Conservation (phyloP, 1,284 basidiomycete genomes). For the Trichosporon inkin region DNA sequence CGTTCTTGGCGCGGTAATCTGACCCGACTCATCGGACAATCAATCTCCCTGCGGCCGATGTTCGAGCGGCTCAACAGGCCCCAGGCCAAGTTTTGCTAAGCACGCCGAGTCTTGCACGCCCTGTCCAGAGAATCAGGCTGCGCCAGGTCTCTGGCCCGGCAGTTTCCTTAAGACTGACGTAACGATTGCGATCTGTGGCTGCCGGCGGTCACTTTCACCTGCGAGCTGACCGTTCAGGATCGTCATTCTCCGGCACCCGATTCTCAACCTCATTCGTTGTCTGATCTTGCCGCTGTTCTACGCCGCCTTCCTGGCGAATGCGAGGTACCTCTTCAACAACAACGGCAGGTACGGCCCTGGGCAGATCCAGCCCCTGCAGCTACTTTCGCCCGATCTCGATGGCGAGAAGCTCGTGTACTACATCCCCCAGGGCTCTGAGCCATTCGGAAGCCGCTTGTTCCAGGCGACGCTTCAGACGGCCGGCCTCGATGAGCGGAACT, state of each 20-base stretch:
- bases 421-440: slow-evolving; percentile 13
- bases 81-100: too few relatives aligned
- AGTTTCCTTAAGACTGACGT: too few relatives aligned
- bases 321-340: slow-evolving; percentile 11
- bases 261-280: slow-evolving; percentile 65
- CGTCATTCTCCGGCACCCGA: slow-evolving; percentile 23
- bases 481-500: slow-evolving; percentile 49
- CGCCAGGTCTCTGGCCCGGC: too few relatives aligned
- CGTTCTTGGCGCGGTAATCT: too few relatives aligned
- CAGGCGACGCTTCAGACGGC: slow-evolving; percentile 55
- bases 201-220: slow-evolving; percentile 20
- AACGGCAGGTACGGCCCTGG: slow-evolving; percentile 55
- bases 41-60: too few relatives aligned
- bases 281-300: slow-evolving; percentile 65
- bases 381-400: slow-evolving; percentile 56
- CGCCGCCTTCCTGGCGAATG: slow-evolving; percentile 50
- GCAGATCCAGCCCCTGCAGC: slow-evolving; percentile 55
- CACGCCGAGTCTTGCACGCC: too few relatives aligned
- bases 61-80: too few relatives aligned
- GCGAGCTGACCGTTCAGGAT: slow-evolving; percentile 12
- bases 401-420: slow-evolving; percentile 62
- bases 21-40: not conserved
- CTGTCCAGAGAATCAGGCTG: too few relatives aligned
- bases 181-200: too few relatives aligned
- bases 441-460: slow-evolving; percentile 56